Evolutionary conservation across 495 filamentous ascomycete species (phyloP).

Genomic region (Penicilliopsis zonata): DNA sequence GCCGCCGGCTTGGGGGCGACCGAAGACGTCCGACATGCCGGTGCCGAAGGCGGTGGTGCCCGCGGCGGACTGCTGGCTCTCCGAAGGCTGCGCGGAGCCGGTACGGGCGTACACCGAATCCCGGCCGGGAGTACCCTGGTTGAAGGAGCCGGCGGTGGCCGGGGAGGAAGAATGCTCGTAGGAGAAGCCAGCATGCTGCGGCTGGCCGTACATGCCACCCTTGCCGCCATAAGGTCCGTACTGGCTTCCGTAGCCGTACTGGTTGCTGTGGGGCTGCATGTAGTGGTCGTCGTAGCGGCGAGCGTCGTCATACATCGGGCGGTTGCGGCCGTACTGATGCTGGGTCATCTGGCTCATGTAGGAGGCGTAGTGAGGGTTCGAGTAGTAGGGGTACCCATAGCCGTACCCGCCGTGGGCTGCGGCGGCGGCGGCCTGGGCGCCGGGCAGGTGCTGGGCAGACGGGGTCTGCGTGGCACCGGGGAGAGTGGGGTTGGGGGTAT

Average conservation of each 20-base stretch:
- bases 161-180: conserved; percentile 74
- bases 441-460: conserved; percentile 50
- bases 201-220: conserved; percentile 68
- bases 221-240: conserved; percentile 71
- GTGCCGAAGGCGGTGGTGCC: conserved; percentile 50
- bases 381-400: conserved; percentile 70
- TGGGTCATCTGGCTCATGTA: conserved; percentile 62
- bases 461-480: conserved; percentile 54
- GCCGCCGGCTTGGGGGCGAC: conserved; percentile 55
- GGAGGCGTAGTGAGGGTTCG: conserved; percentile 63
- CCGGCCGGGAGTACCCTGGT: conserved; percentile 48
- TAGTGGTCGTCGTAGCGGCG: conserved; percentile 42
- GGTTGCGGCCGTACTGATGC: conserved; percentile 39
- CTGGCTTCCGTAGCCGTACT: conserved; percentile 61
- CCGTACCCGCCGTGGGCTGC: conserved; percentile 34
- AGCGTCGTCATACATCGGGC: conserved; percentile 45
- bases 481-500: conserved; percentile 72
- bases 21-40: conserved; percentile 68
- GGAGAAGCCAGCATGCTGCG: conserved; percentile 64
- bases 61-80: conserved; percentile 48
- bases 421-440: conserved; percentile 37
- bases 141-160: conserved; percentile 57
- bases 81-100: conserved; percentile 59
- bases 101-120: conserved; percentile 72
- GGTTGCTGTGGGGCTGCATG: conserved; percentile 40